Evolutionary conservation across 192 early-diverging fungal genomes (phyloP).

Genomic region (Backusella macrospora): DNA sequence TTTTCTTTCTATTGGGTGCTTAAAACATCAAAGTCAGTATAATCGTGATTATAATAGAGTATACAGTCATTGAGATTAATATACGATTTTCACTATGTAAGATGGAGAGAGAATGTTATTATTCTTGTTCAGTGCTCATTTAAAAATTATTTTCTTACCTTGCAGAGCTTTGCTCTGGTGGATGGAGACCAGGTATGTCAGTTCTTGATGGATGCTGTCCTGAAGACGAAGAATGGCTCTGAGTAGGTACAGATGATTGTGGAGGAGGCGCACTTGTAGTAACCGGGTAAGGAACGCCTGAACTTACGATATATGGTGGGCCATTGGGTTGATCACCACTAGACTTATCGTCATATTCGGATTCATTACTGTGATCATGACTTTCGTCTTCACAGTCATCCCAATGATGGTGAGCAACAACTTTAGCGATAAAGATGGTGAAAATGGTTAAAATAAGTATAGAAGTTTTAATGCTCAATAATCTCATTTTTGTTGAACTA

Average conservation of each 20-base stretch:
- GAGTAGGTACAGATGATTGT: background rate
- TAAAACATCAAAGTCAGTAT: background rate
- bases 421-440: background rate
- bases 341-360: background rate
- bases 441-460: background rate
- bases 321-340: background rate
- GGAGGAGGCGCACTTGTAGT: background rate
- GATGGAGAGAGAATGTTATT: background rate
- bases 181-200: slow-evolving; percentile 1
- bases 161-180: background rate
- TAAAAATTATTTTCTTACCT: background rate
- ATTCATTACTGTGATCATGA: background rate
- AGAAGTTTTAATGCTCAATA: background rate
- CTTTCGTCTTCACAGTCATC: background rate
- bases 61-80: background rate
- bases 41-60: background rate
- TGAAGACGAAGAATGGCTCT: background rate
- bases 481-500: slow-evolving; percentile 9
- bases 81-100: background rate
- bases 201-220: background rate
- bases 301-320: background rate
- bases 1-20: background rate
- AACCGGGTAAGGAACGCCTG: background rate
- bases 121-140: background rate
- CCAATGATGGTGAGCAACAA: background rate